A percentile compares a stretch with the other conserved stretches of the same genome.
Evolutionary conservation across 345 rosid species (phyloP).

Genomic region (Ricinus communis): DNA sequence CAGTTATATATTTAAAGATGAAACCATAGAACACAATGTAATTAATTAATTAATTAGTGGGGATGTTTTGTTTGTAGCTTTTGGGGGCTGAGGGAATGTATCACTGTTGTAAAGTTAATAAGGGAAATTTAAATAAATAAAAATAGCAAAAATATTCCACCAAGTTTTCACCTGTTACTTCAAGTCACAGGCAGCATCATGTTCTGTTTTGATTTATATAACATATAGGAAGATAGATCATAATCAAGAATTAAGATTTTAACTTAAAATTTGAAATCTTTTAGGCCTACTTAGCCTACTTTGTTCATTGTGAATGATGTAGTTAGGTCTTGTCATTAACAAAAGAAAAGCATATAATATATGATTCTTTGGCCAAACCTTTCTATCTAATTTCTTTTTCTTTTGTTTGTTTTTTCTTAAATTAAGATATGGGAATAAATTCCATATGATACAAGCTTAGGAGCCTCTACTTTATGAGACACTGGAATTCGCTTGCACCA

Average conservation of each 20-base stretch:
- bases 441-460: conserved; percentile 19
- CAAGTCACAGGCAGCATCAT: background rate
- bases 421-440: conserved; percentile 32
- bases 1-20: too few relatives aligned
- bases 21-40: background rate
- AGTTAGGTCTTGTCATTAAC: conserved; percentile 16
- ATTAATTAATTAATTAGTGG: background rate
- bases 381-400: background rate
- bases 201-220: background rate
- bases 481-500: conserved; percentile 20
- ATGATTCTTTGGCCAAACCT: conserved; percentile 20
- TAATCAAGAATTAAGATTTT: background rate
- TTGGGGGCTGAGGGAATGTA: background rate
- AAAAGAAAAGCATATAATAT: conserved; percentile 2
- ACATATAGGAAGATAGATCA: background rate
- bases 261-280: background rate
- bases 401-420: background rate
- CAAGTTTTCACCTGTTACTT: too few relatives aligned
- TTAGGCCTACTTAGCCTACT: background rate
- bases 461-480: conserved; percentile 35
- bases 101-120: background rate
- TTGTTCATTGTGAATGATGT: background rate
- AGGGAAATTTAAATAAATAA: background rate
- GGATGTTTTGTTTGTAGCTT: background rate
- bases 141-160: background rate